Evolutionary conservation across 306 rosid species (phyloP), one percentile per base, ranked within the genome.

Genomic region (Potentilla sterilis): DNA sequence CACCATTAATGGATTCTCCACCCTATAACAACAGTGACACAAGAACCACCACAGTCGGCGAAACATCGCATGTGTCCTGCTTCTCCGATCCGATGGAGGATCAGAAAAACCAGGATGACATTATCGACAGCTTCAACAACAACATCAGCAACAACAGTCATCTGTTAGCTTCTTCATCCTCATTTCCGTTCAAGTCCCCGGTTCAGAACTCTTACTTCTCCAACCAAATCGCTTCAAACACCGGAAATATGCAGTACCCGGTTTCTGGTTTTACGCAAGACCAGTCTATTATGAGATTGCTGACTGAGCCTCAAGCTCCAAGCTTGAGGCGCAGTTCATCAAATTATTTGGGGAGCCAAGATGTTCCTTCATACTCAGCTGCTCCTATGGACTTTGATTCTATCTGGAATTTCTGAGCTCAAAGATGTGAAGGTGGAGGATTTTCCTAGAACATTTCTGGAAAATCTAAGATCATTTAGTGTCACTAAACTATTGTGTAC

Each of bases 1-100:
- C 97, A 44, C 90, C 93, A 51, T 68, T 95, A 73, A 90, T 82
- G 88, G 92, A 90, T 46, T 92, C 92, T 47, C 58, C 87, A 49
- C 78, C 88, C 55, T 37, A 82, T 82, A 83, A 78, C 70, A 83
- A 78, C 70, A 83, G 46, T 74, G 88, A 86, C 75, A 47, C 78
- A n/a, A 85, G 81, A 75, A 69, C 71, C 47, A 35, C 70, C 47
- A 19, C 72, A 42, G 21, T 43, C 8, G 52, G 69, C 46, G 88
- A 87, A 18, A 67, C 83, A 6, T 81, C 93, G 42, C 87, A 85
- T 73, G 89, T 82, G 85, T 83, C 98, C 86, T 83, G 90, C 82
- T 90, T 88, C 88, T 90, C 95, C 79, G 74, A 82, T 46, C 79
- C 83, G 41, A 69, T 32, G 83, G 88, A 80, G 80, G 84, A 88